Conservation (phyloP, 1,284 basidiomycete species). For the Ganoderma resinaceum region DNA sequence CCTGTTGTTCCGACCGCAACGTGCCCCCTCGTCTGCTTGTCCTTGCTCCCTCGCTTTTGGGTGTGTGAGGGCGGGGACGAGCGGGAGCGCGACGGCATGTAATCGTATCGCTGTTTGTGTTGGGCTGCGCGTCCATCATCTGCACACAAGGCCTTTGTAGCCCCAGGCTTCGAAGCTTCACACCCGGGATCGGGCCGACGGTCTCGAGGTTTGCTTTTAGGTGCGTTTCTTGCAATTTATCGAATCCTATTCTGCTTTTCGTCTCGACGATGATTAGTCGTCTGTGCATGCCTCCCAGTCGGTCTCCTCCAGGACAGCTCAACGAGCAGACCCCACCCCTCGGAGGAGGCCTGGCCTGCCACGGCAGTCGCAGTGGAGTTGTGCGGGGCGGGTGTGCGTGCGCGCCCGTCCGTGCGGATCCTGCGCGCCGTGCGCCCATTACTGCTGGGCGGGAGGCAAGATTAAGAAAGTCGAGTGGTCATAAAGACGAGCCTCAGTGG, state of each 20-base stretch:
- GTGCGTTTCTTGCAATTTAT: neutral
- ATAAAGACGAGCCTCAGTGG: conserved; percentile 63
- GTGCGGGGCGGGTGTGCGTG: conserved; percentile 30
- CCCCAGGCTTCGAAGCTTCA: no score
- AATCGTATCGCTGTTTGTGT: conserved; percentile 24
- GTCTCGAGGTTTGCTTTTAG: neutral
- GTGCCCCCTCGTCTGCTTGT: neutral
- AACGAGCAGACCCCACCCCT: conserved; percentile 16
- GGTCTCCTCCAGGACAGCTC: conserved; percentile 30
- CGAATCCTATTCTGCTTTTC: neutral
- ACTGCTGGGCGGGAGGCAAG: conserved; percentile 26
- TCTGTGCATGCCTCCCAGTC: conserved; percentile 20
- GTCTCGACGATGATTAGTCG: neutral
- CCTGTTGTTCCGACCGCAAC: conserved; percentile 7
- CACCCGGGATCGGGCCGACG: neutral
- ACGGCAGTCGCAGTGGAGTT: conserved; percentile 27
- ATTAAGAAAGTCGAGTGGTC: conserved; percentile 35
- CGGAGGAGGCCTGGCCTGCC: conserved; percentile 21
- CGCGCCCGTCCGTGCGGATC: conserved; percentile 31
- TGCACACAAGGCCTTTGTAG: neutral
- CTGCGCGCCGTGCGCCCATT: conserved; percentile 23
- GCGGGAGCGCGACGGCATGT: conserved; percentile 21
- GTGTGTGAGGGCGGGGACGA: neutral
- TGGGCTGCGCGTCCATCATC: conserved; percentile 8
- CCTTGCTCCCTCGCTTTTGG: neutral